Evolutionary conservation across 495 filamentous ascomycete species (phyloP), one percentile per base, ranked within the genome.

Genomic region (Trichoderma reesei): DNA sequence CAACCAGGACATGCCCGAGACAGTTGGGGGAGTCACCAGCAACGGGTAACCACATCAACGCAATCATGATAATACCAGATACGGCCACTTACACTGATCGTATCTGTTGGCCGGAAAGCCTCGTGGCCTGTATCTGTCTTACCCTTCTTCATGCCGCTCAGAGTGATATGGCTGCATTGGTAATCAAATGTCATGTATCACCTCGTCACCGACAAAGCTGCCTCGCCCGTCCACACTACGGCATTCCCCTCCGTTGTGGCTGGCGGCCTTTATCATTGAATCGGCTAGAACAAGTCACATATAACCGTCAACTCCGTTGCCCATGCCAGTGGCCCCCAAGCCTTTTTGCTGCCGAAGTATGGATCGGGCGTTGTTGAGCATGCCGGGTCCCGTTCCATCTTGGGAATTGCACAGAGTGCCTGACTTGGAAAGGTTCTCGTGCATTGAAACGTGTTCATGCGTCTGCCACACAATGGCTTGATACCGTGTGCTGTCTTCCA

Each of bases 391-490:
- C 13, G 34, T 33, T 56, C 26, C 51, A 13, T 13, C 9, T 56
- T 36, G 3, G 4, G 51, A 10, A n/a, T n/a, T n/a, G n/a, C n/a
- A n/a, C 3, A 48, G n/a, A 8, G 9, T 48, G 9, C 3, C 3
- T 46, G 18, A 54, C 26, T 33, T 11, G 11, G 11, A 39, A 39
- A 34, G 20, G 16, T 5, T 26, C 51, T 56, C 16, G 18, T 26
- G 26, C 51, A 56, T 36, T 56, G 51, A 56, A 56, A 56, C 51
- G 51, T 56, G 51, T 56, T 56, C 51, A 56, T 56, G 51, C 51
- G 34, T 56, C 11, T 26, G 51, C 51, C 9, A 26, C 3, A 56
- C 51, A 56, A 14, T 56, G 34, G 51, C 33, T 34, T 26, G 11
- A 56, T 56, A n/a, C 34, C 13, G 9, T 31, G 9, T 26, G 26